Evolutionary conservation across 2,329 filamentous ascomycete genomes (phyloP).

Genomic region (Aspergillus awamori): DNA sequence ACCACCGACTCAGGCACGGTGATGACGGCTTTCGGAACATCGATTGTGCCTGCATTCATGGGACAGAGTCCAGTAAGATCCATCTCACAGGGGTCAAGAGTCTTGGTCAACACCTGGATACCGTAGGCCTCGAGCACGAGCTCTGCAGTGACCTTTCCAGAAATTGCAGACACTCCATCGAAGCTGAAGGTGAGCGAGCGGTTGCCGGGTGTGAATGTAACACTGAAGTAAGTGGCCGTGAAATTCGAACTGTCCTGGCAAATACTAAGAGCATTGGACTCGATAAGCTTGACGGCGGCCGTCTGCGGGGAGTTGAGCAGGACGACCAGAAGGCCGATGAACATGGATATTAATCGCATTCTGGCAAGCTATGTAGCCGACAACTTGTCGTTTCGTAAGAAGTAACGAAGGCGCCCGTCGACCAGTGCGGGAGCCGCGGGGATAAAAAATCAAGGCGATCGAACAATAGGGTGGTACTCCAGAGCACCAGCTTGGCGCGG

Average conservation of each 20-base stretch:
- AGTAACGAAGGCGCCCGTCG: constrained; percentile 12
- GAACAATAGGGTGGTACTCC: constrained; percentile 31
- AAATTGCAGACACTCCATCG: constrained; percentile 72
- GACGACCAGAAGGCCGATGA: constrained; percentile 43
- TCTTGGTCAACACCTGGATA: constrained; percentile 67
- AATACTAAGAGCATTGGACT: constrained; percentile 79
- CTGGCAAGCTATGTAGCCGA: constrained; percentile 20
- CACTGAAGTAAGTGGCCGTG: constrained; percentile 83
- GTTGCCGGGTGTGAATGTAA: constrained; percentile 67
- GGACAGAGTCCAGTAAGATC: constrained; percentile 78
- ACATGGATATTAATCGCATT: constrained; percentile 39
- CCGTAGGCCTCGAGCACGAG: constrained; percentile 85
- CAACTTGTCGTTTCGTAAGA: constrained; percentile 9
- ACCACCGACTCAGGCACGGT: constrained; percentile 61
- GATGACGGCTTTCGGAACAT: constrained; percentile 70
- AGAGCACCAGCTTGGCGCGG: constrained; percentile 38
- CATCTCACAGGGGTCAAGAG: constrained; percentile 74
- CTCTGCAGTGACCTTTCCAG: constrained; percentile 40
- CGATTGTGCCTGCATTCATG: constrained; percentile 82
- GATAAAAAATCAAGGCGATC: constrained; percentile 8
- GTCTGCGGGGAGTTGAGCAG: constrained; percentile 52
- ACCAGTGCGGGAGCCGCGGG: constrained; percentile 9
- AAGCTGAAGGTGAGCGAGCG: constrained; percentile 72
- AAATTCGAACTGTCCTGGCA: constrained; percentile 84
- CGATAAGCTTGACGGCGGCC: constrained; percentile 68